Percentiles rank a stretch among this genome's conserved stretches.
These are phyloP conservation scores for Eucalyptus pumila DNA, from an alignment of 345 rosid genomes.

Conservation along the genomic window DNA sequence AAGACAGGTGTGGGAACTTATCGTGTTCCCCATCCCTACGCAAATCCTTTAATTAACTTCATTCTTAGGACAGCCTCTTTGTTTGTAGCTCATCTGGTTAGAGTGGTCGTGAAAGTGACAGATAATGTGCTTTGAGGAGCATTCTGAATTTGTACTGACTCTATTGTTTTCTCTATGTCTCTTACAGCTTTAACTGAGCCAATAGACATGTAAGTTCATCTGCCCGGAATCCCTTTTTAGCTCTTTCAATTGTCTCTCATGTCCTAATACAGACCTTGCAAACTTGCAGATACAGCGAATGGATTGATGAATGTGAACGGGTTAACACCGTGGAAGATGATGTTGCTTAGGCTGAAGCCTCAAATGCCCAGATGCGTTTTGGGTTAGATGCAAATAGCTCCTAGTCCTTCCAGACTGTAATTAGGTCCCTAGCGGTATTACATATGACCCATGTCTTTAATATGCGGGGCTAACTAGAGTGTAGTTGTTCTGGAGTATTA, in stretches of 20 bases:
- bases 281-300: conserved; percentile 74
- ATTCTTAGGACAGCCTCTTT: not conserved
- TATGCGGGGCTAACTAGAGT: not conserved
- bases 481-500: not conserved
- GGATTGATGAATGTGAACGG: conserved; percentile 96
- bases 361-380: not conserved
- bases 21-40: not conserved
- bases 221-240: not conserved
- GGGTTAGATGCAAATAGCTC: not conserved
- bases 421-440: not conserved
- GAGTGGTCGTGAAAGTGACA: not conserved
- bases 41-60: not conserved
- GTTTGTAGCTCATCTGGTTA: not conserved
- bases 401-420: not conserved
- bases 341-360: conserved; percentile 19
- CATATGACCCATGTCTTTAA: not conserved
- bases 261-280: not conserved
- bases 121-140: not conserved
- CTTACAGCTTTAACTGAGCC: conserved; percentile 80
- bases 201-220: conserved; percentile 74
- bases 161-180: not conserved
- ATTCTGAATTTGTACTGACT: not conserved
- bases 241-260: not conserved
- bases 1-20: not conserved
- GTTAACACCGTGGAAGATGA: conserved; percentile 61